A percentile compares a stretch with the other conserved stretches of the same genome.
Evolutionary conservation across 306 rosid species (phyloP).

Genomic region (Carpinus viminea): DNA sequence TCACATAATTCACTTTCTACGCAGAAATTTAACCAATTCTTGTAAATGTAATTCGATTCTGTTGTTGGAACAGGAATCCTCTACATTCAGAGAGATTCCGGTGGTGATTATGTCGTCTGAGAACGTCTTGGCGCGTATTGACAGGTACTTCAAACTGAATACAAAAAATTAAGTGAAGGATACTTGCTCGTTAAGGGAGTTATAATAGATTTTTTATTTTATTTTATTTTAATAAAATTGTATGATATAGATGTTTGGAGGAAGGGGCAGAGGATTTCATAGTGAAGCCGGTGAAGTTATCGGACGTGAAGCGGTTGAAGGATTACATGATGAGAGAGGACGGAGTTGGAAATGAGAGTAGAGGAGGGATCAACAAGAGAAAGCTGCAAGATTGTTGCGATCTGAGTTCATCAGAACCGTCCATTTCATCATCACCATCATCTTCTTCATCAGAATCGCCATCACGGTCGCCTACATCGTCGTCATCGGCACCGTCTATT

Average conservation of each 20-base stretch:
- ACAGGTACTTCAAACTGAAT: slow-evolving; percentile 46
- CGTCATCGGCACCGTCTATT: slow-evolving; percentile 45
- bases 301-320: slow-evolving; percentile 78
- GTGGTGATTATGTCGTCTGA: slow-evolving; percentile 99
- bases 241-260: slow-evolving; percentile 68
- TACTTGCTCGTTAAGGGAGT: not conserved
- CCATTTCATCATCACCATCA: slow-evolving; percentile 39
- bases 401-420: slow-evolving; percentile 56
- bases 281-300: slow-evolving; percentile 89
- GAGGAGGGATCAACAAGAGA: slow-evolving; percentile 55
- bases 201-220: too few species aligned
- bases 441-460: slow-evolving; percentile 35
- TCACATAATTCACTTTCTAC: not conserved
- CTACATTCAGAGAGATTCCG: slow-evolving; percentile 69
- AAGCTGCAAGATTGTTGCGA: slow-evolving; percentile 59
- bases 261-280: slow-evolving; percentile 98
- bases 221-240: not conserved
- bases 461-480: not conserved
- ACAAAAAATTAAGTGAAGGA: not conserved
- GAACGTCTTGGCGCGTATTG: slow-evolving; percentile 83
- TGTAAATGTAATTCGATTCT: not conserved
- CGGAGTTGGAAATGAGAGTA: slow-evolving; percentile 29
- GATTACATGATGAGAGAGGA: slow-evolving; percentile 53
- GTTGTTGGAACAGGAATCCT: slow-evolving; percentile 60
- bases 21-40: not conserved